phyloP scores from a whole-genome alignment of 345 rosid genomes.

The Stellera chamaejasme region DNA sequence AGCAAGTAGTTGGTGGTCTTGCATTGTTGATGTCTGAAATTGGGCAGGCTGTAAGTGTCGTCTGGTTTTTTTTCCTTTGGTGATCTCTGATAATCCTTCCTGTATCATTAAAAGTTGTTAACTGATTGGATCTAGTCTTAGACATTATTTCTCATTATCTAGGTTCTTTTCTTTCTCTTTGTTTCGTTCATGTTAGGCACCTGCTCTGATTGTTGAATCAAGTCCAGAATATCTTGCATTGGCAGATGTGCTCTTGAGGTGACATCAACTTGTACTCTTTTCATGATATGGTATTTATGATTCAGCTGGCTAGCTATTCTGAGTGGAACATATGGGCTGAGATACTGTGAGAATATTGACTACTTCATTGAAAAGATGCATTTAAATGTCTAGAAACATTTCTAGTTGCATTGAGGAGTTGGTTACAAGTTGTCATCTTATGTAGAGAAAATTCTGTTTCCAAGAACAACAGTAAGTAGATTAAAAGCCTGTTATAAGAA shows the following conservation, averaged over 20 bases:
- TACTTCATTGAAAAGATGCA: no score
- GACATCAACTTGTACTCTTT: constrained; percentile 13
- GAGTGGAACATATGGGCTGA: background rate
- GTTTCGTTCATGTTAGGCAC: constrained; percentile 48
- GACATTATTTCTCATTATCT: no score
- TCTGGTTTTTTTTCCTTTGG: background rate
- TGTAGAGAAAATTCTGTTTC: no score
- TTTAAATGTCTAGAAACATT: no score
- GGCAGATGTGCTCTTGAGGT: constrained; percentile 79
- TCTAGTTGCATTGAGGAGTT: no score
- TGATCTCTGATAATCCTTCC: background rate
- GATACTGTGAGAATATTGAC: no score
- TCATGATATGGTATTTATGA: background rate
- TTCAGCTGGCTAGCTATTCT: background rate
- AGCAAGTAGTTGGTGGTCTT: constrained; percentile 71
- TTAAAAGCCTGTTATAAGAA: no score
- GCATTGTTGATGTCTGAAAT: constrained; percentile 89
- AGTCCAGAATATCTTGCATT: constrained; percentile 71
- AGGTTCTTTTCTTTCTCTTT: constrained; percentile 2
- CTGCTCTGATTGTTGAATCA: constrained; percentile 77
- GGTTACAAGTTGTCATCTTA: no score
- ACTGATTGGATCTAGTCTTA: no score
- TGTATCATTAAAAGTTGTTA: background rate
- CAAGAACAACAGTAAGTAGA: no score
- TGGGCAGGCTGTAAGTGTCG: constrained; percentile 83